These are phyloP conservation scores for Amanita phalloides DNA, from an alignment of 768 basidiomycete species.

Conservation along the genomic window DNA sequence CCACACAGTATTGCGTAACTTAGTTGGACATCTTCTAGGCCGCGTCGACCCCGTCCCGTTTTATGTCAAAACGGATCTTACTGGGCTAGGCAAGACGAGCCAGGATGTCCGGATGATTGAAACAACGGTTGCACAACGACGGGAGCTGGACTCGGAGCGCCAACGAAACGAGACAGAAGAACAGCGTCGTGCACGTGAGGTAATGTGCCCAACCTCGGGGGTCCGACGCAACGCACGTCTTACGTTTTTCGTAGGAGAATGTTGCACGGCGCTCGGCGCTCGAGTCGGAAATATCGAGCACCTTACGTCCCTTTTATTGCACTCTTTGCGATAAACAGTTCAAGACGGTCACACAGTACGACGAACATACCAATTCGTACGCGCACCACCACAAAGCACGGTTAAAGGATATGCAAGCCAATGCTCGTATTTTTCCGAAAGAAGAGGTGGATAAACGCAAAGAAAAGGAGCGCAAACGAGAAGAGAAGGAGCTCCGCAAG, in stretches of 20 bases:
- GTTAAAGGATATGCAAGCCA: slow-evolving; percentile 72
- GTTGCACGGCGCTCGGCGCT: slow-evolving; percentile 60
- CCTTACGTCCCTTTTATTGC: slow-evolving; percentile 72
- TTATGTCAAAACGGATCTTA: slow-evolving; percentile 64
- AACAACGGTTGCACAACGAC: slow-evolving; percentile 73
- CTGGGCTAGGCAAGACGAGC: slow-evolving; percentile 68
- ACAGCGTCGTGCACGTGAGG: slow-evolving; percentile 66
- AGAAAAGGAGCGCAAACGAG: slow-evolving; percentile 78
- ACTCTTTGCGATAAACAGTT: slow-evolving; percentile 82
- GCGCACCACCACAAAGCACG: slow-evolving; percentile 82
- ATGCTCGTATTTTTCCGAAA: slow-evolving; percentile 50
- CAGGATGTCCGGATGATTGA: slow-evolving; percentile 82
- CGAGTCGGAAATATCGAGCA: slow-evolving; percentile 54
- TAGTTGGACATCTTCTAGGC: slow-evolving; percentile 30
- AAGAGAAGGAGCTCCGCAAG: slow-evolving; percentile 78
- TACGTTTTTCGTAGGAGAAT: slow-evolving; percentile 31
- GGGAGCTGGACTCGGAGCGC: slow-evolving; percentile 72
- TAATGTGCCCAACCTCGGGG: slow-evolving; percentile 16
- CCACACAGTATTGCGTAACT: not conserved
- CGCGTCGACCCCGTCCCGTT: slow-evolving; percentile 81
- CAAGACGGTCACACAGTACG: slow-evolving; percentile 76
- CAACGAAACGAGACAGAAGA: slow-evolving; percentile 73
- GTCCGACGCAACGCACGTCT: not conserved
- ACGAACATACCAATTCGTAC: slow-evolving; percentile 85
- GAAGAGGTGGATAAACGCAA: slow-evolving; percentile 67